Percentiles rank a stretch among this genome's conserved stretches.
Conservation (phyloP, 345 rosid species). For the Acer saccharum region DNA sequence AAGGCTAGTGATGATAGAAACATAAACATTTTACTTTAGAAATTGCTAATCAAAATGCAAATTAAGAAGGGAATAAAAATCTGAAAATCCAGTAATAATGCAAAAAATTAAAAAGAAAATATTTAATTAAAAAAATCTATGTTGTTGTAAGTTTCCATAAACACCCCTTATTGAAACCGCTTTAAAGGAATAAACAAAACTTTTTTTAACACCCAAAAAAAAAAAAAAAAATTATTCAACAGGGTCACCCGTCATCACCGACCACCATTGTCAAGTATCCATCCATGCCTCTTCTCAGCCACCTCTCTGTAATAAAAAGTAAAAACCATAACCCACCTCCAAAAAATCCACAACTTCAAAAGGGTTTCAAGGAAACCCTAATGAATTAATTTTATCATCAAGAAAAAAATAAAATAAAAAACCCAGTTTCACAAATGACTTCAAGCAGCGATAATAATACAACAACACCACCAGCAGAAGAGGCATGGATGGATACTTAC, state of each 20-base stretch:
- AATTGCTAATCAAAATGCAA: too few species aligned
- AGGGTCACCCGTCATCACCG: neutral
- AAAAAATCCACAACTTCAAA: neutral
- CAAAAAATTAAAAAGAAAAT: too few species aligned
- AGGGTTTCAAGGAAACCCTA: conserved; percentile 11
- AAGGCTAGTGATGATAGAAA: too few species aligned
- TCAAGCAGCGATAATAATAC: conserved; percentile 17
- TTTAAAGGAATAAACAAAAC: neutral
- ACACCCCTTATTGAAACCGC: neutral
- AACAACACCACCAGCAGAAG: conserved; percentile 45
- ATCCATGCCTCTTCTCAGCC: too few species aligned
- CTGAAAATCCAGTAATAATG: too few species aligned
- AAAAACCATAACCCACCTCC: neutral
- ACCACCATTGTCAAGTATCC: neutral
- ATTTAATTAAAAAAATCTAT: too few species aligned
- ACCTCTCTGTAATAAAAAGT: neutral
- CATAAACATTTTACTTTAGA: too few species aligned
- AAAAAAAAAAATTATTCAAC: neutral
- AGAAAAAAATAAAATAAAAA: neutral
- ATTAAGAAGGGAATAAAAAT: too few species aligned
- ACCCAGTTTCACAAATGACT: conserved; percentile 26
- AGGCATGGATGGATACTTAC: conserved; percentile 64
- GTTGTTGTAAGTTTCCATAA: too few species aligned
- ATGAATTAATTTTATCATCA: neutral
- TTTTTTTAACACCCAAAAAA: too few species aligned